Evolutionary conservation across 345 rosid species (phyloP).

Genomic region (Populus davidiana): DNA sequence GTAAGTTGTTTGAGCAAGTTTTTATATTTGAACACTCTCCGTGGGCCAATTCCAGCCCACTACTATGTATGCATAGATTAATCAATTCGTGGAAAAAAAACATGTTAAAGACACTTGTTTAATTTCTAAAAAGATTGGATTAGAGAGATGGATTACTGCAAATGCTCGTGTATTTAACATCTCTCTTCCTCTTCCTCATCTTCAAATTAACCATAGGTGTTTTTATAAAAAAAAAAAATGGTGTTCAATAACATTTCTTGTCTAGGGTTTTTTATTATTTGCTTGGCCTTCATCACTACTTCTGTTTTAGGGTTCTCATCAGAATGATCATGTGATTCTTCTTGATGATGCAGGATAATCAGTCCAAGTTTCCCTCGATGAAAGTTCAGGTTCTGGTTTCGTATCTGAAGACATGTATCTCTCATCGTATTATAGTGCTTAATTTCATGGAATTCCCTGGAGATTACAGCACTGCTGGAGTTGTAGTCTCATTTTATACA

Average conservation of each 20-base stretch:
- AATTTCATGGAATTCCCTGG: constrained; percentile 16
- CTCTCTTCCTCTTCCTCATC: background rate
- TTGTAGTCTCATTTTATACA: constrained; percentile 20
- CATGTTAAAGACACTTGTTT: too few relatives aligned
- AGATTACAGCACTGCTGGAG: constrained; percentile 21
- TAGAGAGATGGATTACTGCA: too few relatives aligned
- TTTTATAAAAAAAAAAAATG: background rate
- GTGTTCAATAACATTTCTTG: background rate
- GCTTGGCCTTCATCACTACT: background rate
- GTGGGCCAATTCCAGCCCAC: too few relatives aligned
- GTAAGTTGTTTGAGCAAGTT: too few relatives aligned
- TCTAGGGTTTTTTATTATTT: background rate
- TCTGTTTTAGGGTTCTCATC: background rate
- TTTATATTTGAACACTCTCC: too few relatives aligned
- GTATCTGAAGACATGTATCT: background rate
- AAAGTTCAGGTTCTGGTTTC: constrained; percentile 18
- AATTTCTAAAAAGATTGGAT: too few relatives aligned
- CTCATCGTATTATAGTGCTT: constrained; percentile 14
- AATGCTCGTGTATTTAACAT: background rate
- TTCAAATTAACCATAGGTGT: background rate
- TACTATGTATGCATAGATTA: too few relatives aligned
- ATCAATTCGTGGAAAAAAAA: too few relatives aligned
- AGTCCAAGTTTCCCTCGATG: background rate
- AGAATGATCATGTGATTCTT: background rate
- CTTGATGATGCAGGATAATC: background rate